Base-by-base conservation (phyloP, 2,329 filamentous ascomycete species). In the Pseudocercospora vitis region DNA sequence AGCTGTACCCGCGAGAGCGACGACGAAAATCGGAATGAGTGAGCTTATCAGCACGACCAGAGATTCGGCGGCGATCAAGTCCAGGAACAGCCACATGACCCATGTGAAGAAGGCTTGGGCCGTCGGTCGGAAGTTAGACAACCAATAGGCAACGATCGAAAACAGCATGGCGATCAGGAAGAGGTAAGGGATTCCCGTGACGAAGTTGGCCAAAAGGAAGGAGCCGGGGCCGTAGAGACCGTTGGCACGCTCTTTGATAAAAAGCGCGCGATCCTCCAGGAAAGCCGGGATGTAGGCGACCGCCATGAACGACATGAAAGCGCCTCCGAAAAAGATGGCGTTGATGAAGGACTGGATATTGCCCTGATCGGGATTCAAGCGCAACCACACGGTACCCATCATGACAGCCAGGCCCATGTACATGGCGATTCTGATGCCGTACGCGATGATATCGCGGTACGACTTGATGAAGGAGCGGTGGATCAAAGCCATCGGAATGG, bases 301-400 rank as follows among this genome's bases (percentile, higher is more conserved):
- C 16, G 74, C 74, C 74, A 77, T 77, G 70, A 77, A 77, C 21
- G 70, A 73, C 73, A 77, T 75, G 68, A 77, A 77, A 4, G 74
- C 74, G 21, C 70, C 71, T 45, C 74, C 73, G 63, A 76, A 77
- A 70, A 77, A 76, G 59, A 95, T 87, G 44, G 88, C 87, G 68
- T 95, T 95, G 70, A 85, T 89, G 64, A 89, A 88, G 0, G 89
- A 84, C 63, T 89, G 86, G 62, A 95, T 92, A 54, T 87, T 86
- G 52, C 79, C 75, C 67, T 95, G 89, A 0, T 78, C 74, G 0
- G 85, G 78, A 3, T 79, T 73, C 2, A 95, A 77, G 4, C 89
- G 83, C 11, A 95, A 74, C 85, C 88, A 95, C 9, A 95, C 87
- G 0, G 90, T 95, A 4, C 90, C 89, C 86, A 92, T 91, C 81